phyloP scores from a whole-genome alignment of 23 red algal genomes.

The Cyanidioschyzon merolae region DNA sequence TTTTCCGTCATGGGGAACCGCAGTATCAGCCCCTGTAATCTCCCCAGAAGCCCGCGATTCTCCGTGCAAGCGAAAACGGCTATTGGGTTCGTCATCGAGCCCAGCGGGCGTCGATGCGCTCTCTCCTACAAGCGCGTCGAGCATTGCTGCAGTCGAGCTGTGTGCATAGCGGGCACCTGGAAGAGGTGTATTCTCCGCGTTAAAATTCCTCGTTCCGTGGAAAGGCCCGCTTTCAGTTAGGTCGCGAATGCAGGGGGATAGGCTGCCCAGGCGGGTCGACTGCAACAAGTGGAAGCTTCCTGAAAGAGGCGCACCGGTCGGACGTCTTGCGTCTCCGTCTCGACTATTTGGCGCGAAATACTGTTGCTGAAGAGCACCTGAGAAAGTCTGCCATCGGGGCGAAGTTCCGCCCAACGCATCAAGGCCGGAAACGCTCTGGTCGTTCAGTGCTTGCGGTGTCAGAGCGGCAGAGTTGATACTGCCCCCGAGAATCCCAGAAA shows the following conservation, averaged over 20 bases:
- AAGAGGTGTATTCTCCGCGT: neutral
- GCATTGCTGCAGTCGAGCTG: neutral
- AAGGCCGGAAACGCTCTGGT: neutral
- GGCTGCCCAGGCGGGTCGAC: neutral
- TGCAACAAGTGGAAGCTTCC: neutral
- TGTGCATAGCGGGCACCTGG: neutral
- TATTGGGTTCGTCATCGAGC: neutral
- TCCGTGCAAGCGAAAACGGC: neutral
- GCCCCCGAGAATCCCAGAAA: neutral
- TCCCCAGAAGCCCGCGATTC: neutral
- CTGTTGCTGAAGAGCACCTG: neutral
- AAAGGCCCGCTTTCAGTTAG: neutral
- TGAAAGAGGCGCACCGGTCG: neutral
- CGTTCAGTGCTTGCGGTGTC: neutral
- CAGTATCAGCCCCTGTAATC: neutral
- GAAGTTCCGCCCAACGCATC: neutral
- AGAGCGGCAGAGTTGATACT: neutral
- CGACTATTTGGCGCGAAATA: neutral
- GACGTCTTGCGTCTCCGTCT: neutral
- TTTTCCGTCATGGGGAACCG: neutral
- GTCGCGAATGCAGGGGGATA: neutral
- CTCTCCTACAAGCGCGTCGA: constrained; percentile 2
- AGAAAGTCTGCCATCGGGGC: neutral
- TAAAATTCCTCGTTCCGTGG: neutral
- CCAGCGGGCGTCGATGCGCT: neutral